Evolutionary conservation across 306 rosid species (phyloP).

Genomic region (Quercus variabilis): DNA sequence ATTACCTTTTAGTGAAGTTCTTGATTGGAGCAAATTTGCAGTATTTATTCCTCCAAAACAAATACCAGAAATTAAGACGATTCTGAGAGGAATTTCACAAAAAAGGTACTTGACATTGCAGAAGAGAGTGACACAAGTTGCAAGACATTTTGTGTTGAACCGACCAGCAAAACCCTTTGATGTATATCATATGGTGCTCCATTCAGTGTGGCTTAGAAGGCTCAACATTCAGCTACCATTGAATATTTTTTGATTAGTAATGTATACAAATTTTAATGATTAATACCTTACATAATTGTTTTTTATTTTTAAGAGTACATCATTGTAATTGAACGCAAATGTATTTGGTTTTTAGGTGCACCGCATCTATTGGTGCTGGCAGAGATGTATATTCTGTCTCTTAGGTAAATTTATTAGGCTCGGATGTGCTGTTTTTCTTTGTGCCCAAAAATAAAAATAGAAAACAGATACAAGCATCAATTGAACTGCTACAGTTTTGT

Average conservation of each 20-base stretch:
- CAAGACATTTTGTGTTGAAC: conserved; percentile 37
- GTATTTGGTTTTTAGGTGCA: too few relatives aligned
- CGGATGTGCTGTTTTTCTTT: too few relatives aligned
- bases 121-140: conserved; percentile 29
- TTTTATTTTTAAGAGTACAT: too few relatives aligned
- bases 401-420: too few relatives aligned
- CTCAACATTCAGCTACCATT: conserved; percentile 18
- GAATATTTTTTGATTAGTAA: neutral
- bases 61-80: conserved; percentile 34
- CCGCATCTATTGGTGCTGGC: too few relatives aligned
- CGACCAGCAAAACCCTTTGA: conserved; percentile 41
- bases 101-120: conserved; percentile 22
- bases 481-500: too few relatives aligned
- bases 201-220: conserved; percentile 44
- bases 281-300: too few relatives aligned
- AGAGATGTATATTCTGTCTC: too few relatives aligned
- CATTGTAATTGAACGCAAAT: too few relatives aligned
- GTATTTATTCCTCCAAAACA: conserved; percentile 23
- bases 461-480: too few relatives aligned
- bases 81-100: conserved; percentile 22
- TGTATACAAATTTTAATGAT: neutral
- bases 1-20: conserved; percentile 33
- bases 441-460: too few relatives aligned
- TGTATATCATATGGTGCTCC: conserved; percentile 39
- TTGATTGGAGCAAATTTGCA: conserved; percentile 38